These are phyloP conservation scores for Elsinoe australis DNA, from an alignment of 2,329 filamentous ascomycete species.

Conservation along the genomic window DNA sequence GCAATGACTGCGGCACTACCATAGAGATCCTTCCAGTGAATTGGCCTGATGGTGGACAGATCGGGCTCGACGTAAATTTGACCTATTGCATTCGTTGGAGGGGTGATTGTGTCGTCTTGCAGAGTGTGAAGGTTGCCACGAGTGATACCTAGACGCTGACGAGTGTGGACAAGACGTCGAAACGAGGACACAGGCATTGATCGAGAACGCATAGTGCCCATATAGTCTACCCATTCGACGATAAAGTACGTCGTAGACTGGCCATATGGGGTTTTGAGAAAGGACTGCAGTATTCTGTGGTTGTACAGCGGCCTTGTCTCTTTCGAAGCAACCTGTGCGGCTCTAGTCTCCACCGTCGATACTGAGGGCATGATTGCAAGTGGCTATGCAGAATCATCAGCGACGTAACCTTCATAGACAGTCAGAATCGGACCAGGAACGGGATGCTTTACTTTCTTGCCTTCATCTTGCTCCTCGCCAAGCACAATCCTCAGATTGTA, in stretches of 20 bases:
- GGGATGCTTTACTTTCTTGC: constrained; percentile 11
- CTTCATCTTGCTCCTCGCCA: constrained; percentile 2
- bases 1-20: constrained; percentile 59
- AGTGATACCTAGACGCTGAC: constrained; percentile 51
- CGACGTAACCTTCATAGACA: not conserved
- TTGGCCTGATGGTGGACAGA: constrained; percentile 51
- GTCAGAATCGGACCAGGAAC: not conserved
- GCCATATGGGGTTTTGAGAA: constrained; percentile 10
- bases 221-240: constrained; percentile 71
- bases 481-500: constrained; percentile 50
- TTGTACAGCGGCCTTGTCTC: not conserved
- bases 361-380: constrained; percentile 3
- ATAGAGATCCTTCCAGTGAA: constrained; percentile 40
- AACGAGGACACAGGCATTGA: constrained; percentile 55
- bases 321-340: not conserved
- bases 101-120: constrained; percentile 55
- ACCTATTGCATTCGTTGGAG: constrained; percentile 51
- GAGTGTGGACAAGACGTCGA: constrained; percentile 30
- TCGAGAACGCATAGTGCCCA: constrained; percentile 58
- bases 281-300: constrained; percentile 28
- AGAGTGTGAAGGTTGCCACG: constrained; percentile 58
- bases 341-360: not conserved
- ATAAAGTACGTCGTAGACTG: constrained; percentile 42
- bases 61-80: constrained; percentile 62
- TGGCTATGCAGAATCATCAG: constrained; percentile 9